These are phyloP conservation scores for Skeletonema grethae DNA, from an alignment of 108 stramenopile genomes.

Conservation along the genomic window DNA sequence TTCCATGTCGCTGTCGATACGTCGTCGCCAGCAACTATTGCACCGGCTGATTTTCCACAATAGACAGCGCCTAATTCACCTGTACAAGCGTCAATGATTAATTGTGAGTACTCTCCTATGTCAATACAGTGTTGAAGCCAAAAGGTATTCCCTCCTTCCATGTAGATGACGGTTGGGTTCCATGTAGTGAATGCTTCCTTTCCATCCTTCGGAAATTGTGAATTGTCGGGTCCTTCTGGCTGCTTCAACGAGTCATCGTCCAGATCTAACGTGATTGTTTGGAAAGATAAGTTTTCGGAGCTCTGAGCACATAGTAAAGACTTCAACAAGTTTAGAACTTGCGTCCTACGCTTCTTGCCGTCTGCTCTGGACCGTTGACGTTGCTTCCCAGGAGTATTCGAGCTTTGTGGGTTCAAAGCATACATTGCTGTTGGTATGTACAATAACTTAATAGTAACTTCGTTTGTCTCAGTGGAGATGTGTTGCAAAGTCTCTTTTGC, in stretches of 20 bases:
- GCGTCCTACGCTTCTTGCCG: conserved; percentile 70
- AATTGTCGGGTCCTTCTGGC: conserved; percentile 50
- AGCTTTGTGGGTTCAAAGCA: conserved; percentile 64
- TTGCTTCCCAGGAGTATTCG: conserved; percentile 83
- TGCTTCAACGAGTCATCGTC: conserved; percentile 83
- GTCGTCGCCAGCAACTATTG: conserved; percentile 69
- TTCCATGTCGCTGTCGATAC: conserved; percentile 88
- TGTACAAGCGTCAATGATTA: conserved; percentile 47
- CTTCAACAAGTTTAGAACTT: conserved; percentile 55
- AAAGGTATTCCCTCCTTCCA: conserved; percentile 92
- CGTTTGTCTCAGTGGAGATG: not conserved
- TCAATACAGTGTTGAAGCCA: conserved; percentile 89
- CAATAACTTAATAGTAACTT: conserved; percentile 55
- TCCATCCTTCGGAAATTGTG: conserved; percentile 45
- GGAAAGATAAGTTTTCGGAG: conserved; percentile 2
- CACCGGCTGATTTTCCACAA: conserved; percentile 83
- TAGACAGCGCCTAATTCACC: conserved; percentile 57
- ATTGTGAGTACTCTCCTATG: conserved; percentile 42
- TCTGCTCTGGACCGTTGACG: conserved; percentile 85
- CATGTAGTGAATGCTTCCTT: conserved; percentile 60
- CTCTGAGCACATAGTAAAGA: conserved; percentile 21
- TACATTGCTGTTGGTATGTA: conserved; percentile 93
- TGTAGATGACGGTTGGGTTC: conserved; percentile 80
- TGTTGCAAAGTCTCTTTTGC: conserved; percentile 18
- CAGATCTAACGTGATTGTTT: conserved; percentile 67